Evolutionary conservation across 768 basidiomycete species (phyloP).

Genomic region (Tylopilus cervinicoccineus): DNA sequence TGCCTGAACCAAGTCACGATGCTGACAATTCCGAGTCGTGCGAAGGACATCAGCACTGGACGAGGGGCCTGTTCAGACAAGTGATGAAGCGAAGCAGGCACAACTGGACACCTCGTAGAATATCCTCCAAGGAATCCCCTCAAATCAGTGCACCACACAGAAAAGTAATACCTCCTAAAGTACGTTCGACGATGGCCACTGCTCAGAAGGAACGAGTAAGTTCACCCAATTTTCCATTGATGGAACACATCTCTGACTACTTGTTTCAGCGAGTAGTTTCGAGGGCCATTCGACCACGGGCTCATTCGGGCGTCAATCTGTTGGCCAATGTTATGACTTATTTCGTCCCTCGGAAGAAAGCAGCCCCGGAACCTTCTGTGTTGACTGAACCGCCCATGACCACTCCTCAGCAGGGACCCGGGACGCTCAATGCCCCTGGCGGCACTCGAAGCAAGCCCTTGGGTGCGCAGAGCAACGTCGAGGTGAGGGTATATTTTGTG

Average conservation of each 20-base stretch:
- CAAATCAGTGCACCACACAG: no score
- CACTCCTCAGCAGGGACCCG: not conserved
- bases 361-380: no score
- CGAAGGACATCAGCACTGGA: not conserved
- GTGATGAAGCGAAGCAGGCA: no score
- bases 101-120: no score
- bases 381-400: not conserved
- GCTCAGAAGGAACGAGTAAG: not conserved
- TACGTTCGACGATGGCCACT: not conserved
- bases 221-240: not conserved
- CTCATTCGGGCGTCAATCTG: not conserved
- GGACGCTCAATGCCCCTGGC: no score
- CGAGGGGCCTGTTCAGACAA: not conserved
- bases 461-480: not conserved
- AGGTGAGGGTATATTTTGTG: not conserved
- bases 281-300: not conserved
- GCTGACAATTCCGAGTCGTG: not conserved
- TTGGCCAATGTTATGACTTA: not conserved
- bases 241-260: not conserved
- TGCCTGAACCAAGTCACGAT: not conserved
- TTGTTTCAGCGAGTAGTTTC: not conserved
- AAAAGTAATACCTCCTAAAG: not conserved
- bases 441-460: not conserved
- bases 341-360: not conserved
- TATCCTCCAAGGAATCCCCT: no score